Conservation (phyloP, 73 alveolate species). For the Loxodes magnus region DNA sequence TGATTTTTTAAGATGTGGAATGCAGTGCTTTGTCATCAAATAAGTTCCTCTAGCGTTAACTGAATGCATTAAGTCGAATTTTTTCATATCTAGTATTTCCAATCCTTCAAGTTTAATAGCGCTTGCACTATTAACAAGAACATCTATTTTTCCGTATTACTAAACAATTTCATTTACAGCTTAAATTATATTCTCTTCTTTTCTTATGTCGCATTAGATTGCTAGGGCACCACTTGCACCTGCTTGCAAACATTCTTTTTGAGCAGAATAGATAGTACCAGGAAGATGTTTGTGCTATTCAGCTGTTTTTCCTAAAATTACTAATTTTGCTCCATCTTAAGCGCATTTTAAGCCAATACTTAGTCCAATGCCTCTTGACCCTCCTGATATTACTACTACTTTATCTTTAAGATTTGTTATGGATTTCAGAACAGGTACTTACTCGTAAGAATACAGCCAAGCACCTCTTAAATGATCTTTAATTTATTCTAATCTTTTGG, state of each 20-base stretch:
- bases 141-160: conserved; percentile 75
- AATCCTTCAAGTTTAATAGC: conserved; percentile 53
- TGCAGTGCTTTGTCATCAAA: conserved; percentile 51
- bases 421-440: too few species aligned
- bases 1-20: conserved; percentile 58
- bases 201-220: conserved; percentile 72
- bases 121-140: conserved; percentile 71
- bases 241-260: conserved; percentile 53
- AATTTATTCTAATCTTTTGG: too few species aligned
- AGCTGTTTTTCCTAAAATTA: conserved; percentile 69
- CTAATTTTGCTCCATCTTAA: conserved; percentile 80
- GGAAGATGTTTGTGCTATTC: conserved; percentile 61
- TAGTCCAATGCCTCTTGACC: conserved; percentile 78
- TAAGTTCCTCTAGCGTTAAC: conserved; percentile 73
- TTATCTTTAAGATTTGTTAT: conserved; percentile 63
- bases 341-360: conserved; percentile 74
- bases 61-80: conserved; percentile 43
- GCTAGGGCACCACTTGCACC: conserved; percentile 65
- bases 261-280: conserved; percentile 78
- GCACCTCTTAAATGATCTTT: too few species aligned
- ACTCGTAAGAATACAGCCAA: too few species aligned
- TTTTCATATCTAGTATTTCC: conserved; percentile 51
- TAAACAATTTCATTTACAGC: conserved; percentile 65
- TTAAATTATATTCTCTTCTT: conserved; percentile 53
- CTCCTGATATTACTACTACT: conserved; percentile 71